Percentiles rank a stretch among this genome's conserved stretches.
Conservation (phyloP, 768 basidiomycete species). For the Ramaria rubella region DNA sequence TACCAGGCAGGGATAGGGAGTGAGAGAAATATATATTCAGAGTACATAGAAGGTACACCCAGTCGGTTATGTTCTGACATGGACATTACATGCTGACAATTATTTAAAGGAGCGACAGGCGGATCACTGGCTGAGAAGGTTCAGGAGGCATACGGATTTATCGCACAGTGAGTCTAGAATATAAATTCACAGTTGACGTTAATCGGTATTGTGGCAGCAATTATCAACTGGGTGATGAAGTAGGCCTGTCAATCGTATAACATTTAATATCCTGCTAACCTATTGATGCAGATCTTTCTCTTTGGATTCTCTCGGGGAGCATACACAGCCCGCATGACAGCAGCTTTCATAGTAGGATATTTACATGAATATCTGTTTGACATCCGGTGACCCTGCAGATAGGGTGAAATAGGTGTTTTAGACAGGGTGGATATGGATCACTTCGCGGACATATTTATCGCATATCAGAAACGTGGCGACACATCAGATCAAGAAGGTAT, state of each 20-base stretch:
- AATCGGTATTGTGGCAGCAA: conserved; percentile 39
- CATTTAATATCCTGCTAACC: conserved; percentile 9
- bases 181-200: background rate
- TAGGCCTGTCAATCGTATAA: conserved; percentile 17
- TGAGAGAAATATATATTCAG: conserved; percentile 49
- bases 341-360: conserved; percentile 54
- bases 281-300: conserved; percentile 50
- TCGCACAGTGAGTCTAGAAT: conserved; percentile 53
- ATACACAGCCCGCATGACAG: conserved; percentile 71
- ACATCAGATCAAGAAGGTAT: conserved; percentile 40
- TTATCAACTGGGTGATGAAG: conserved; percentile 67
- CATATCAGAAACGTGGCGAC: conserved; percentile 57
- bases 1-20: conserved; percentile 60
- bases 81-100: background rate
- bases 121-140: conserved; percentile 60
- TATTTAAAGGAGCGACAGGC: conserved; percentile 62
- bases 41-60: conserved; percentile 50
- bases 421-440: conserved; percentile 66
- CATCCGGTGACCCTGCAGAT: no score
- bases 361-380: background rate
- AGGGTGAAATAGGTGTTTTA: conserved; percentile 70
- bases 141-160: conserved; percentile 71
- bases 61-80: background rate
- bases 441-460: conserved; percentile 56
- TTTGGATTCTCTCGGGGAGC: conserved; percentile 77